Conservation (phyloP, 768 basidiomycete species). For the Leccinellum rugosiceps region DNA sequence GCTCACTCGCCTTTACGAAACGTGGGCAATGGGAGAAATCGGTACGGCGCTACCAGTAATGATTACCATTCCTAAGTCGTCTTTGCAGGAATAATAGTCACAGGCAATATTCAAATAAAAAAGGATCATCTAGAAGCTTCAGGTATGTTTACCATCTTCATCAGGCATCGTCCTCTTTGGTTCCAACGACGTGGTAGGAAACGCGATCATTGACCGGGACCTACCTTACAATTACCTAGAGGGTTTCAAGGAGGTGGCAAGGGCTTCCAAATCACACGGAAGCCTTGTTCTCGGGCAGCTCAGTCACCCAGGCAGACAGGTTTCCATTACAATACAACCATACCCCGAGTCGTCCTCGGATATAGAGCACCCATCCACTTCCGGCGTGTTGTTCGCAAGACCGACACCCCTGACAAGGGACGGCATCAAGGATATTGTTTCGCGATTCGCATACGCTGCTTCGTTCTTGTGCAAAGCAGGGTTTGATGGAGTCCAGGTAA, state of each 20-base stretch:
- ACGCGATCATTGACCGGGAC: slow-evolving; percentile 32
- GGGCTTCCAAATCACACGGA: slow-evolving; percentile 30
- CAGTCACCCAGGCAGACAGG: slow-evolving; percentile 34
- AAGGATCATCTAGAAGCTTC: slow-evolving; percentile 34
- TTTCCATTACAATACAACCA: slow-evolving; percentile 34
- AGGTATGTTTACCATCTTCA: slow-evolving; percentile 14
- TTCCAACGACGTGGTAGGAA: slow-evolving; percentile 18
- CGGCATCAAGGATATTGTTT: slow-evolving; percentile 50
- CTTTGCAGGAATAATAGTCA: slow-evolving; percentile 29
- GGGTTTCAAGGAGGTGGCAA: slow-evolving; percentile 22
- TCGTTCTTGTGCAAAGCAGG: slow-evolving; percentile 53
- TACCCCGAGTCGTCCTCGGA: slow-evolving; percentile 35
- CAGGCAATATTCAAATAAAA: slow-evolving; percentile 35
- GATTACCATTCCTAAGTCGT: slow-evolving; percentile 1
- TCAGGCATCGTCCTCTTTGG: neutral
- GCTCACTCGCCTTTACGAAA: slow-evolving; percentile 33
- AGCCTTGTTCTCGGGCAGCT: slow-evolving; percentile 33
- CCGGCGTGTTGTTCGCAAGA: slow-evolving; percentile 30
- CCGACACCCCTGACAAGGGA: slow-evolving; percentile 38
- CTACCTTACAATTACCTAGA: slow-evolving; percentile 23
- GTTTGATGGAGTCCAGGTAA: slow-evolving; percentile 63
- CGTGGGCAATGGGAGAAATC: slow-evolving; percentile 32
- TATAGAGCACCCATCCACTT: slow-evolving; percentile 33
- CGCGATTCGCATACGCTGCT: slow-evolving; percentile 53
- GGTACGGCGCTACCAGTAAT: slow-evolving; percentile 13